A percentile compares a stretch with the other conserved stretches of the same genome.
phyloP scores from a whole-genome alignment of 2,329 filamentous ascomycete genomes.

The Calonectria pseudoreteaudii region DNA sequence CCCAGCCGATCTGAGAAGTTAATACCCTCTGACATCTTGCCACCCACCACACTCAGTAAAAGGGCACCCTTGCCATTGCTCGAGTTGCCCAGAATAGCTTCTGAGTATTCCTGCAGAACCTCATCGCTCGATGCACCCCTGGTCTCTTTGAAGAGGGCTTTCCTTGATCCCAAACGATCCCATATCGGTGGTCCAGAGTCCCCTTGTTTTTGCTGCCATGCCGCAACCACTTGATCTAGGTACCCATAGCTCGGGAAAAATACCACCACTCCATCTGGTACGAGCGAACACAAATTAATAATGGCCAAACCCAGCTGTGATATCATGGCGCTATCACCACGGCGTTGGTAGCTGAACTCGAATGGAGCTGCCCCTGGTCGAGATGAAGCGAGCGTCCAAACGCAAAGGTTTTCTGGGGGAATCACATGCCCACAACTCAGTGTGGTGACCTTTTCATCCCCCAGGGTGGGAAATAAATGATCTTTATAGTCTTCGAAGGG shows the following conservation, averaged over 20 bases:
- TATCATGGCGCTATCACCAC: slow-evolving; percentile 77
- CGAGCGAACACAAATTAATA: slow-evolving; percentile 75
- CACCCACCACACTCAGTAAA: slow-evolving; percentile 90
- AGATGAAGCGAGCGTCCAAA: slow-evolving; percentile 72
- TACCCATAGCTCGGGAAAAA: slow-evolving; percentile 98
- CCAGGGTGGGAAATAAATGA: slow-evolving; percentile 85
- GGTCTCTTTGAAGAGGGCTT: slow-evolving; percentile 71
- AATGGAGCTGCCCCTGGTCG: slow-evolving; percentile 65
- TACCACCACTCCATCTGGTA: slow-evolving; percentile 90
- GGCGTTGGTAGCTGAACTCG: slow-evolving; percentile 88
- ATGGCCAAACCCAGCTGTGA: slow-evolving; percentile 80
- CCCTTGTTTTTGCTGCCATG: slow-evolving; percentile 64
- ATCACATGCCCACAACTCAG: slow-evolving; percentile 97
- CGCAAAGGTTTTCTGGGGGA: slow-evolving; percentile 82
- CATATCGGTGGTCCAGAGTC: slow-evolving; percentile 60
- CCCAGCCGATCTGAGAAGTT: slow-evolving; percentile 95
- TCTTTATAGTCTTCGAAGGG: slow-evolving; percentile 91
- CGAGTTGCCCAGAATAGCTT: slow-evolving; percentile 68
- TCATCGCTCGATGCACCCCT: slow-evolving; percentile 72
- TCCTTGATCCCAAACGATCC: slow-evolving; percentile 68
- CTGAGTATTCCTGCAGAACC: slow-evolving; percentile 78
- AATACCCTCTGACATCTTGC: slow-evolving; percentile 96
- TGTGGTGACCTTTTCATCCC: slow-evolving; percentile 74
- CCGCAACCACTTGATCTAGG: slow-evolving; percentile 76
- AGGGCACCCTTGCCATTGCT: slow-evolving; percentile 71